phyloP scores from a whole-genome alignment of 2,329 filamentous ascomycete species.

The Fusarium palustre region DNA sequence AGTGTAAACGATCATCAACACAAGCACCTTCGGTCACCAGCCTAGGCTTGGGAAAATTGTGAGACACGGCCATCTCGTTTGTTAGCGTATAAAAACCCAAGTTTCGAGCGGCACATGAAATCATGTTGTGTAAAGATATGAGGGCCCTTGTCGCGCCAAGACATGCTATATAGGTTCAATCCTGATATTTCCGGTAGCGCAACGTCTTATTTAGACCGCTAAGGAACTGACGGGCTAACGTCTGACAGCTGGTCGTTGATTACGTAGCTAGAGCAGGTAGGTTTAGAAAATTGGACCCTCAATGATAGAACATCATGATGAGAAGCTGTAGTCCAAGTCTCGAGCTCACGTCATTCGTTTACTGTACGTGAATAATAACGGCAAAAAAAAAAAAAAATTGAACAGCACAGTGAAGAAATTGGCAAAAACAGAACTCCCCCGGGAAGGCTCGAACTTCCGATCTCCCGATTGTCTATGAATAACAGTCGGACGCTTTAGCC shows the following conservation, averaged over 20 bases:
- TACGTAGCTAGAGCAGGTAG: too few species aligned
- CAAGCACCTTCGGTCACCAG: neutral
- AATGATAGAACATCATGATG: too few species aligned
- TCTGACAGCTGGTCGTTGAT: too few species aligned
- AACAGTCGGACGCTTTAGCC: constrained; percentile 46
- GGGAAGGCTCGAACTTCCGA: constrained; percentile 49
- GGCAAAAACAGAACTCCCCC: constrained; percentile 28
- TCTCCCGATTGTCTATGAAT: constrained; percentile 46
- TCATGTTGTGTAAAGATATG: neutral
- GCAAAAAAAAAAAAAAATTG: neutral
- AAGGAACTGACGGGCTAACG: neutral
- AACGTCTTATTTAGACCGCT: neutral
- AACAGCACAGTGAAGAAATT: fast-evolving
- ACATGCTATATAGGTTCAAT: neutral
- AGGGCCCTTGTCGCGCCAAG: neutral
- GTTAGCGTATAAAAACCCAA: neutral
- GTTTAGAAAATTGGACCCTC: too few species aligned
- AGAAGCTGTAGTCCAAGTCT: too few species aligned
- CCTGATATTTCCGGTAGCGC: neutral
- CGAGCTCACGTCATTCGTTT: neutral
- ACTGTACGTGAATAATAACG: fast-evolving
- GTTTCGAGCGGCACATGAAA: neutral
- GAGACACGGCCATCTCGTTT: neutral
- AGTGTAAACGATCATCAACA: neutral
- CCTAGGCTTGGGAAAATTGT: neutral